These are phyloP conservation scores for Sclerotinia trifoliorum DNA, from an alignment of 2,329 filamentous ascomycete species.

Conservation along the genomic window DNA sequence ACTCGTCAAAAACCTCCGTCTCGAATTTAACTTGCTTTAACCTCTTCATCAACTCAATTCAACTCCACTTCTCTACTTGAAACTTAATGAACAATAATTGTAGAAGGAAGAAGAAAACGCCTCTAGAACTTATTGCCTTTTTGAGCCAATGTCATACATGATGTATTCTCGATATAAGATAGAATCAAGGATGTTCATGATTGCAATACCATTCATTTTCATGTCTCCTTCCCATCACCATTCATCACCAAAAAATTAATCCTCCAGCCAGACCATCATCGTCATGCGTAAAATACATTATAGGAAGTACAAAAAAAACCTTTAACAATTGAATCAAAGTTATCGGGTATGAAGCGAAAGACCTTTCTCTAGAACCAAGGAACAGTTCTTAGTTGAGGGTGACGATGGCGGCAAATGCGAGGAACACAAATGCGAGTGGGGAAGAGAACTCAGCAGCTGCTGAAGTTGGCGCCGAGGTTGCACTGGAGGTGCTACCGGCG, in stretches of 20 bases:
- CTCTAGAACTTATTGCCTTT: background rate
- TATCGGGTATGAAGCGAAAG: slow-evolving; percentile 11
- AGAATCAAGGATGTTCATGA: background rate
- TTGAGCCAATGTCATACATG: background rate
- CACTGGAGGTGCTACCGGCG: slow-evolving; percentile 13
- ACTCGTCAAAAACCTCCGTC: background rate
- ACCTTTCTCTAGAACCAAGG: background rate
- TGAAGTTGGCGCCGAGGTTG: slow-evolving; percentile 25
- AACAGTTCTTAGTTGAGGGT: slow-evolving; percentile 34
- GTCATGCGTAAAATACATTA: slow-evolving; percentile 21
- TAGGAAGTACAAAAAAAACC: slow-evolving; percentile 18
- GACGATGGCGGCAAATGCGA: slow-evolving; percentile 37
- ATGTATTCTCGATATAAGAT: background rate
- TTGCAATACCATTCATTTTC: background rate
- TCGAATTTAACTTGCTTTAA: background rate
- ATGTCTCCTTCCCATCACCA: background rate
- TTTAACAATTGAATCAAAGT: slow-evolving; percentile 13
- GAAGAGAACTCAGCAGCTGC: slow-evolving; percentile 32
- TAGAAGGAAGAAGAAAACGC: background rate
- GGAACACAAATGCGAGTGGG: slow-evolving; percentile 37
- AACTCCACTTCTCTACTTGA: background rate
- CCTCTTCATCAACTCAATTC: background rate
- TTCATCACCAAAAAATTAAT: background rate
- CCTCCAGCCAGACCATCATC: slow-evolving; percentile 21
- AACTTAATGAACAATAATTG: background rate